A percentile compares a stretch with the other conserved stretches of the same genome.
These are phyloP conservation scores for Platismatia glauca DNA, from an alignment of 495 filamentous ascomycete species.

Conservation along the genomic window DNA sequence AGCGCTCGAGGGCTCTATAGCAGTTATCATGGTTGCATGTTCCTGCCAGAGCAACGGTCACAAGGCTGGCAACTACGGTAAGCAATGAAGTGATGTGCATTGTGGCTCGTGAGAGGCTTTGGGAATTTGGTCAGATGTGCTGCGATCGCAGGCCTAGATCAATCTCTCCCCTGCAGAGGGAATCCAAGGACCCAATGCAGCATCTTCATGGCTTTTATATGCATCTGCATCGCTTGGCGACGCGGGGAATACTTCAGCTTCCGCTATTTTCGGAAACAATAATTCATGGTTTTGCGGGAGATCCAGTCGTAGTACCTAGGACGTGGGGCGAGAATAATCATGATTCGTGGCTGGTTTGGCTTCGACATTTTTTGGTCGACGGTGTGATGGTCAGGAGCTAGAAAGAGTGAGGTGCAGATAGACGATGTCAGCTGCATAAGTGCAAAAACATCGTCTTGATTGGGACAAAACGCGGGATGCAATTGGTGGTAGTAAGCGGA, in stretches of 20 bases:
- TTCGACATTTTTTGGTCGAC: neutral
- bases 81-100: neutral
- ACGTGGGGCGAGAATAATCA: neutral
- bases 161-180: neutral
- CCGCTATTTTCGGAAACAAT: neutral
- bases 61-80: neutral
- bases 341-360: neutral
- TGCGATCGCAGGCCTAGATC: neutral
- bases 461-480: neutral
- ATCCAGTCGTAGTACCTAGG: too few relatives aligned
- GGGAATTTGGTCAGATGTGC: neutral
- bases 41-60: neutral
- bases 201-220: neutral
- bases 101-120: neutral
- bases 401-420: neutral
- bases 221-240: neutral
- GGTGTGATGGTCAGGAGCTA: neutral
- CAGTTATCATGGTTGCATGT: constrained; percentile 7
- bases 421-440: neutral
- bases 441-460: neutral
- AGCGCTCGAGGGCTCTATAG: constrained; percentile 1
- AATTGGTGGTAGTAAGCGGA: neutral
- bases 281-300: neutral
- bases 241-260: neutral
- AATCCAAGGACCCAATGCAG: neutral